Evolutionary conservation across 2,329 filamentous ascomycete genomes (phyloP).

Genomic region (Monilinia vaccinii-corymbosi): DNA sequence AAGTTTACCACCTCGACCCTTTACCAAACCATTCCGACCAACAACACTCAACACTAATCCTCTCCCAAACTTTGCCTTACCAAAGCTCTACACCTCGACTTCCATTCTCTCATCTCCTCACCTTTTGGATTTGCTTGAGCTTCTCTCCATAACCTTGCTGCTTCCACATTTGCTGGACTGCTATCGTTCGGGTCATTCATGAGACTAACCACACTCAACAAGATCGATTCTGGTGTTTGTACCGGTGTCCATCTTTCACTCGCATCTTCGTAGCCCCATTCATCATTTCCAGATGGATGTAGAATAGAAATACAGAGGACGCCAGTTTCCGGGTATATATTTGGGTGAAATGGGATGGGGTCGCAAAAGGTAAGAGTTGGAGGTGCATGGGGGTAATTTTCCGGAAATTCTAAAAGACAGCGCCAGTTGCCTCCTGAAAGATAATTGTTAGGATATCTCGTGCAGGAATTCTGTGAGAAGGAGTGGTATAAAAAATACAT

Average conservation of each 20-base stretch:
- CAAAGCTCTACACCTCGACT: conserved; percentile 66
- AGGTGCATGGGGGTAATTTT: conserved; percentile 77
- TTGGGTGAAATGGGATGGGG: conserved; percentile 84
- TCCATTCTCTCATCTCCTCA: conserved; percentile 46
- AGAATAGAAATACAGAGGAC: conserved; percentile 95
- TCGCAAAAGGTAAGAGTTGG: conserved; percentile 81
- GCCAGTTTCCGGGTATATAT: conserved; percentile 72
- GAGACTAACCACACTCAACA: conserved; percentile 86
- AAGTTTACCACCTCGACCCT: not conserved
- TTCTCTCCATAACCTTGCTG: conserved; percentile 78
- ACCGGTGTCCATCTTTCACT: conserved; percentile 91
- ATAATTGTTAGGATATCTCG: conserved; percentile 51
- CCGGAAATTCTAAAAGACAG: conserved; percentile 73
- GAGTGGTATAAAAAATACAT: not conserved
- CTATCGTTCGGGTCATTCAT: conserved; percentile 91
- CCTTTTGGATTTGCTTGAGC: conserved; percentile 48
- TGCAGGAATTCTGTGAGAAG: not conserved
- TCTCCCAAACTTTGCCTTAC: conserved; percentile 76
- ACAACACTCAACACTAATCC: conserved; percentile 35
- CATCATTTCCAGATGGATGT: conserved; percentile 88
- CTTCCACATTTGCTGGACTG: conserved; percentile 90
- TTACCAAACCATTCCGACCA: not conserved
- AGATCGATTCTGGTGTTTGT: conserved; percentile 88
- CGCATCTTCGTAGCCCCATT: conserved; percentile 85
- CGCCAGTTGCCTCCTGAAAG: conserved; percentile 79